Evolutionary conservation across 2,329 filamentous ascomycete species (phyloP).

Genomic region (Pochonia chlamydosporia): DNA sequence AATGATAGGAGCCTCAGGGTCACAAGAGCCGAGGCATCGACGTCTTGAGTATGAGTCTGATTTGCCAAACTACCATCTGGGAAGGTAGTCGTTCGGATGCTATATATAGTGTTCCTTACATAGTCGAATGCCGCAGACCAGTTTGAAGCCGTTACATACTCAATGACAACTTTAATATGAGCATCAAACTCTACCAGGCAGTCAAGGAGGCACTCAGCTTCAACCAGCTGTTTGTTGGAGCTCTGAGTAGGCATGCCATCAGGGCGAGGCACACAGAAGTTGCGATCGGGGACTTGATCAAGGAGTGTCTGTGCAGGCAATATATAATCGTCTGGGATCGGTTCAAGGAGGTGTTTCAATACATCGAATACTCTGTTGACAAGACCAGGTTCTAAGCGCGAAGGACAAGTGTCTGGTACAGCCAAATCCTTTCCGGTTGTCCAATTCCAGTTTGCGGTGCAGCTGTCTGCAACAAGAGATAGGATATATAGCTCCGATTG

Average conservation of each 20-base stretch:
- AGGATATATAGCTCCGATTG: slow-evolving; percentile 61
- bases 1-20: slow-evolving; percentile 54
- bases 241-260: slow-evolving; percentile 12
- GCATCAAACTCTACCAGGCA: slow-evolving; percentile 44
- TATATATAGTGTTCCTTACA: slow-evolving; percentile 46
- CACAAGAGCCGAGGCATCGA: slow-evolving; percentile 47
- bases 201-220: slow-evolving; percentile 22
- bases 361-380: slow-evolving; percentile 50
- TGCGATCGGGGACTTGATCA: slow-evolving; percentile 40
- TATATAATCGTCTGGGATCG: slow-evolving; percentile 51
- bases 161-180: slow-evolving; percentile 50
- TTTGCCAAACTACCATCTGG: slow-evolving; percentile 29
- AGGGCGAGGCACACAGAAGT: slow-evolving; percentile 27
- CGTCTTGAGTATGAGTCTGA: slow-evolving; percentile 35
- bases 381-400: slow-evolving; percentile 42
- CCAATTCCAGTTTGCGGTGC: slow-evolving; percentile 51
- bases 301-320: slow-evolving; percentile 53
- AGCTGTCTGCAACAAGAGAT: slow-evolving; percentile 59
- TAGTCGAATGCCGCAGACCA: slow-evolving; percentile 57
- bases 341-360: slow-evolving; percentile 51
- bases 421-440: slow-evolving; percentile 15
- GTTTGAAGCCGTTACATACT: slow-evolving; percentile 60
- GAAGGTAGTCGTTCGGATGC: slow-evolving; percentile 38
- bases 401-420: slow-evolving; percentile 21
- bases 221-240: slow-evolving; percentile 11